Base-by-base conservation (phyloP, 2,329 filamentous ascomycete species). In the Blastomyces gilchristii region DNA sequence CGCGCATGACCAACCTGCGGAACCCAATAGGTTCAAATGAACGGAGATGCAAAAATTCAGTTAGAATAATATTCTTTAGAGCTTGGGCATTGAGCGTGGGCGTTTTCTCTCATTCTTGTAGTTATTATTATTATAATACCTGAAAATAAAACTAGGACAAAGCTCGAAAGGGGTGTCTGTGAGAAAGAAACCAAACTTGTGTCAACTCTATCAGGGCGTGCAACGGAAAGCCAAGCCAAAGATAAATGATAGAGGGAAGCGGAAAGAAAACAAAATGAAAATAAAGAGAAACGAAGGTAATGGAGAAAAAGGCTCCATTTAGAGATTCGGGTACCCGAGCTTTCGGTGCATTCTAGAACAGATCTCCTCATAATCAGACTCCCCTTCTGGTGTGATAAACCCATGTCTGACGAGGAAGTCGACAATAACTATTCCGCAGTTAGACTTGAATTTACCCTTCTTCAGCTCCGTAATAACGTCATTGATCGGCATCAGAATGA, bases 391-490 rank as follows among this genome's bases (percentile, higher is more conserved):
- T 9, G 87, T 95, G 71, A 97, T 72, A 65, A 96, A 84, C 0
- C 90, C 89, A 75, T 91, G 90, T 61, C 93, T 83, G 68, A 96
- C 81, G 72, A 99, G 89, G 78, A 97, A 99, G 74, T 97, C 91
- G 56, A 97, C 76, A 72, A 94, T 78, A 58, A 96, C 84, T 63
- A 94, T 74, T 16, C 89, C 88, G 75, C 92, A 97, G 74, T 97
- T 97, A 1, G 92, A 89, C 80, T 99, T 99, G 80, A 93, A 99
- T 69, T 87, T 83, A 16, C 89, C 90, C 61, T 80, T 78, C 18
- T 81, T 82, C 71, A 99, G 78, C 54, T 87, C 85, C 63, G 81
- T 79, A 74, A 86, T 83, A 54, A 95, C 84, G 75, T 96, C 83
- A n/a, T 88, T 84, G 50, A 97, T 81, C 1, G 82, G 86, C 83